A percentile compares a stretch with the other conserved stretches of the same genome.
These are phyloP conservation scores for Schoenoplectus triqueter DNA, from an alignment of 202 grass and related monocot species.

Conservation along the genomic window DNA sequence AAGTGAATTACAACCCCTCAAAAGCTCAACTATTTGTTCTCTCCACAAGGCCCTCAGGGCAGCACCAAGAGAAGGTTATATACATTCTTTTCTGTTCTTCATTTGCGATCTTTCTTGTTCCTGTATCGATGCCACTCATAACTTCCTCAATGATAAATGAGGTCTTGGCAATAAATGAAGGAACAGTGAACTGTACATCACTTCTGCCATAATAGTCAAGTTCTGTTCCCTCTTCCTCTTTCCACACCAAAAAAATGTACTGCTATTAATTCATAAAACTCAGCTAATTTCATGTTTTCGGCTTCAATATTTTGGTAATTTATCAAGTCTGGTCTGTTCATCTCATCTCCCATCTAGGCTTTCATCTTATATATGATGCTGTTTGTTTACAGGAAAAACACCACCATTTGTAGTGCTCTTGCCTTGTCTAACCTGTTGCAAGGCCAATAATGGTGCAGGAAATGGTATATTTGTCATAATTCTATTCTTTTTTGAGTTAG, in stretches of 20 bases:
- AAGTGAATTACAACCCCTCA: background rate
- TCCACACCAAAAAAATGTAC: background rate
- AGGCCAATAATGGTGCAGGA: conserved; percentile 34
- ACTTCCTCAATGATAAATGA: background rate
- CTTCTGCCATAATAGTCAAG: background rate
- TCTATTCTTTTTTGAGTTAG: conserved; percentile 12
- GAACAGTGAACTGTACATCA: background rate
- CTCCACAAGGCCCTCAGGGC: background rate
- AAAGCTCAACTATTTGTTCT: background rate
- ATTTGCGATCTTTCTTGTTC: background rate
- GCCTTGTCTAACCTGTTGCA: conserved; percentile 50
- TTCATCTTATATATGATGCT: conserved; percentile 9
- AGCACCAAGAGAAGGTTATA: background rate
- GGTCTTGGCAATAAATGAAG: background rate
- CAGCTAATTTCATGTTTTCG: background rate
- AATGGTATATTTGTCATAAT: conserved; percentile 48
- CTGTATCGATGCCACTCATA: background rate
- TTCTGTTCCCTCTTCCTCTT: background rate
- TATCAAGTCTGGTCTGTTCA: background rate
- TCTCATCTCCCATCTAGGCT: background rate
- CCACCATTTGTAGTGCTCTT: conserved; percentile 29
- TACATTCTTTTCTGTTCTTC: background rate
- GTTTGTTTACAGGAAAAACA: conserved; percentile 47
- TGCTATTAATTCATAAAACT: background rate
- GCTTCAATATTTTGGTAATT: background rate